Evolutionary conservation across 1,284 basidiomycete genomes (phyloP).

Genomic region (Hemileia vastatrix): DNA sequence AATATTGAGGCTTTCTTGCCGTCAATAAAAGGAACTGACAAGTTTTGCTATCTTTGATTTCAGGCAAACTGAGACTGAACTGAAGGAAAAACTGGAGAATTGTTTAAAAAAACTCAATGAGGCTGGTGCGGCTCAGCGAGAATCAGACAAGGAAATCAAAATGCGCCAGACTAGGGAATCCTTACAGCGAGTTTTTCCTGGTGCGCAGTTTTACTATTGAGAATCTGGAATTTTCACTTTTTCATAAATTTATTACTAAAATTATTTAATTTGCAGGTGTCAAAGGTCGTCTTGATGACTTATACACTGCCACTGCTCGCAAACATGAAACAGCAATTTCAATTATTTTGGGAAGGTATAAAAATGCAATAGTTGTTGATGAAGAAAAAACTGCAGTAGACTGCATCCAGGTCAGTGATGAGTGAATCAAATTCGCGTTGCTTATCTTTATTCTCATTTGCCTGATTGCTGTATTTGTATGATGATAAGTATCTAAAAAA

Average conservation of each 20-base stretch:
- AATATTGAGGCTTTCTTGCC: no score
- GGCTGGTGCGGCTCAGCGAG: conserved; percentile 72
- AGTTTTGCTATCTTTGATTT: no score
- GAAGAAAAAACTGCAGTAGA: conserved; percentile 93
- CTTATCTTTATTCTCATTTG: background rate
- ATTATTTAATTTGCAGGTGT: conserved; percentile 38
- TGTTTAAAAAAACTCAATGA: conserved; percentile 75
- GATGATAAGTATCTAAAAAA: conserved; percentile 79
- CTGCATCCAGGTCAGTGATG: conserved; percentile 69
- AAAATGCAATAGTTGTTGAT: conserved; percentile 91
- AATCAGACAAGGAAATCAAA: conserved; percentile 71
- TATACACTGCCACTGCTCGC: conserved; percentile 82
- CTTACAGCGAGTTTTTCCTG: conserved; percentile 78
- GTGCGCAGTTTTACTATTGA: conserved; percentile 32
- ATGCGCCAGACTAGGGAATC: conserved; percentile 75
- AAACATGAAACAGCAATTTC: conserved; percentile 92
- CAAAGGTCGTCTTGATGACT: conserved; percentile 71
- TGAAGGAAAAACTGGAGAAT: conserved; percentile 79
- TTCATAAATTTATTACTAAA: background rate
- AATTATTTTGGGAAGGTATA: conserved; percentile 87
- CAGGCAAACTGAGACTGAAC: conserved; percentile 75
- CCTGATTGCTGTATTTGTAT: no score
- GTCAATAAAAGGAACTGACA: no score
- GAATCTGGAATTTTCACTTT: background rate
- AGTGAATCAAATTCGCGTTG: background rate